Evolutionary conservation across 2,329 filamentous ascomycete genomes (phyloP), one percentile per base, ranked within the genome.

Genomic region (Ceratocystis albifundus): DNA sequence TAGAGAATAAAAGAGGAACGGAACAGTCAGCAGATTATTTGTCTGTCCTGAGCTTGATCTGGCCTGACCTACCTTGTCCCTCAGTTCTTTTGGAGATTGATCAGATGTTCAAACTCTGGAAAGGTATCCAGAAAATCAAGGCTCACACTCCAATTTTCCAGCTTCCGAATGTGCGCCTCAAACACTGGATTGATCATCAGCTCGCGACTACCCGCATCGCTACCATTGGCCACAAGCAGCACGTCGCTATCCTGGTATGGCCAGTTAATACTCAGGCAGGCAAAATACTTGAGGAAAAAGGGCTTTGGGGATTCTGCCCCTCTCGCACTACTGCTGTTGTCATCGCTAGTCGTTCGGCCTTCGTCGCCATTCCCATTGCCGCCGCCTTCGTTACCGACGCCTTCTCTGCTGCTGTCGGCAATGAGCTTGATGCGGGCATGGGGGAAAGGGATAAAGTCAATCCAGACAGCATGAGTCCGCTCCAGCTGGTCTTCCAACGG

Each of bases 101-200:
- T 41, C 46, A 64, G 41, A 41, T 61, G 64, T 15, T 45, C 61
- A 65, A 67, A 69, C 46, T 69, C 74, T 0, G 90, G 89, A 71
- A 88, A 90, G 0, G 81, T 78, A 68, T 81, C 79, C 25, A 81
- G 80, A 74, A 94, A 94, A 1, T 79, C 78, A 4, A 83, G 80
- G 0, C 90, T 90, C 1, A 96, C 73, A 67, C 84, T 88, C 91
- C 92, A 96, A 72, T 96, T 96, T 68, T 86, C 82, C 48, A 91
- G 72, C 55, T 88, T 81, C 2, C 87, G 77, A 62, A 96, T 73
- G 73, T 96, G 91, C 46, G 84, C 80, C 75, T 95, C 89, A 73
- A 96, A 96, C 0, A 90, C 88, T 0, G 90, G 90, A 70, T 94
- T 96, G 69, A 96, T 90, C 69, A 88, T 80, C 68, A 90, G 78